Evolutionary conservation across 805 yeast species (phyloP), one percentile per base, ranked within the genome.

Genomic region (Wickerhamiella qilinensis): DNA sequence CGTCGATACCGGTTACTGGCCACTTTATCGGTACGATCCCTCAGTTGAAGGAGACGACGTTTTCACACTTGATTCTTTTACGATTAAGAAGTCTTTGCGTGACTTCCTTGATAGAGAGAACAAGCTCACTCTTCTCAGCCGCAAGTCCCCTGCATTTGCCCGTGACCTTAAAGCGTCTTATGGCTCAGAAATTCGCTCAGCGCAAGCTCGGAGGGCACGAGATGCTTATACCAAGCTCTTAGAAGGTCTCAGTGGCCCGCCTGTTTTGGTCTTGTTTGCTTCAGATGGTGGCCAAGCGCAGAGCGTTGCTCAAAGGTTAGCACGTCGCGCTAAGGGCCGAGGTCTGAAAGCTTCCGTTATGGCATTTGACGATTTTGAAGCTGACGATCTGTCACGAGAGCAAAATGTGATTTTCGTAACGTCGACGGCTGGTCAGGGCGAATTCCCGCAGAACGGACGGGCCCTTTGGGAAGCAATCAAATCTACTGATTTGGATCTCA

Each of bases 1-100:
- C 18, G 93, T 88, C 34, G 95, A 83, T 51, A 65, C 85, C 25
- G 97, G 97, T n/a, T 78, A 79, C 63, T 85, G 96, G 93, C 97
- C 97, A 35, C 68, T 88, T 44, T 88, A 86, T 63, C 69, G 95
- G 55, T 88, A 69, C 62, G 69, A 83, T 49, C 94, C 96, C 40
- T 46, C 57, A 8, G 57, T 67, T 36, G 69, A 65, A 35, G 63
- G 62, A 28, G 67, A 64, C 27, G 71, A 74, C n/a, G 56, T 57
- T 37, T 88, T 88, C 68, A 73, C 73, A 50, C 68, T 88, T 39
- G 96, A 88, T 57, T 85, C 96, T 4, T 74, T 86, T 14, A 75
- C 75, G 39, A 73, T 88, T 52, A 76, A 76, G 57, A 73, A 75
- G 49, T 83, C 79, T 49, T 65, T 88, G 45, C 71, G 76, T 53